These are phyloP conservation scores for Cladophialophora yegresii DNA, from an alignment of 2,329 filamentous ascomycete species.

Conservation along the genomic window DNA sequence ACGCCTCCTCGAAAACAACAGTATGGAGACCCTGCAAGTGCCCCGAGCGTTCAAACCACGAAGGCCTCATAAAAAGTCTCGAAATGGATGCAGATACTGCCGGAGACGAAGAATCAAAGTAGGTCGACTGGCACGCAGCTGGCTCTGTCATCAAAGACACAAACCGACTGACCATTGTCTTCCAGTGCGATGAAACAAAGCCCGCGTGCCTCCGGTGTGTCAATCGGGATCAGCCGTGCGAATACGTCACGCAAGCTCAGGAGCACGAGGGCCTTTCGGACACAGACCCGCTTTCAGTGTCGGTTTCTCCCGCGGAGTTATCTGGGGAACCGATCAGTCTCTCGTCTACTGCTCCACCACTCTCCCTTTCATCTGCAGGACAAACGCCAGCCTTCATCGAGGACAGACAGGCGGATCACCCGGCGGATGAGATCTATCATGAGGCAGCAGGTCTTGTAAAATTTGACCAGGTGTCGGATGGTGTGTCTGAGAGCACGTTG, in stretches of 20 bases:
- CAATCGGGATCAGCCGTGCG: slow-evolving; percentile 11
- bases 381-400: not conserved
- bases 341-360: not conserved
- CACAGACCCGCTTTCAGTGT: not conserved
- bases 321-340: not conserved
- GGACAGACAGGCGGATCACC: not conserved
- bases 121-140: slow-evolving; percentile 2
- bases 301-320: not conserved
- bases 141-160: not conserved
- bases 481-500: too few species aligned
- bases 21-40: slow-evolving; percentile 5
- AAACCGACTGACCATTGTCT: not conserved
- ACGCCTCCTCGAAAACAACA: not conserved
- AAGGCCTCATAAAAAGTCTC: slow-evolving; percentile 22
- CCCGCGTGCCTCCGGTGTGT: slow-evolving; percentile 15
- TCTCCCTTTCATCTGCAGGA: not conserved
- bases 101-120: slow-evolving; percentile 24
- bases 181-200: slow-evolving; percentile 17
- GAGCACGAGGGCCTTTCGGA: not conserved
- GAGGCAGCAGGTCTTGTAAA: not conserved
- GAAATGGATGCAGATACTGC: slow-evolving; percentile 22
- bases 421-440: not conserved
- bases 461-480: not conserved
- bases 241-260: slow-evolving; percentile 9
- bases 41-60: slow-evolving; percentile 19